These are phyloP conservation scores for Zanthoxylum bungeanum DNA, from an alignment of 345 rosid species.

Conservation along the genomic window DNA sequence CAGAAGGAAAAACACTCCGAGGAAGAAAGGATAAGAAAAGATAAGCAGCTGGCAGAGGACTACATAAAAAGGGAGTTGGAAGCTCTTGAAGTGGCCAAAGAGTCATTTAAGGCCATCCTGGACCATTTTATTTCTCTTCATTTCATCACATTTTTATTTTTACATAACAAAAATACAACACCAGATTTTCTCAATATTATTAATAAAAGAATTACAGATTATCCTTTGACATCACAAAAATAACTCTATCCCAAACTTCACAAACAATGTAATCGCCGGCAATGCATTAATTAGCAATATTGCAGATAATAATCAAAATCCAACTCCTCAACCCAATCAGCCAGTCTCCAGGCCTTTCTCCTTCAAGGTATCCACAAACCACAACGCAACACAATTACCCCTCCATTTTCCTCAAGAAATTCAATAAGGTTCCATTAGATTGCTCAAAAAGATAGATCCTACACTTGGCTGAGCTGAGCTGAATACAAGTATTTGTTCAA, in stretches of 20 bases:
- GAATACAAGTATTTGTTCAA: neutral
- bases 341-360: neutral
- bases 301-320: neutral
- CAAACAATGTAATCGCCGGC: slow-evolving; percentile 7
- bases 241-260: neutral
- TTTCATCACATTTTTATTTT: too few species aligned
- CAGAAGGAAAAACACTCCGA: slow-evolving; percentile 53
- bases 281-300: slow-evolving; percentile 3
- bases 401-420: neutral
- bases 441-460: neutral
- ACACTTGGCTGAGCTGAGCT: neutral
- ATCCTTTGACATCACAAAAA: neutral
- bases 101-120: slow-evolving; percentile 64
- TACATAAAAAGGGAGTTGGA: slow-evolving; percentile 58
- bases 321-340: slow-evolving; percentile 6
- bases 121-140: too few species aligned
- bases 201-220: neutral
- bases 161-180: neutral
- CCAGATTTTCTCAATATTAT: neutral
- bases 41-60: slow-evolving; percentile 52
- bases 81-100: slow-evolving; percentile 64
- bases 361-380: neutral
- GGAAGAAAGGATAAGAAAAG: slow-evolving; percentile 65
- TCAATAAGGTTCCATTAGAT: neutral
- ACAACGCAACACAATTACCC: slow-evolving; percentile 2